Conservation (phyloP, 1,284 basidiomycete genomes). For the Gymnopus androsaceus region DNA sequence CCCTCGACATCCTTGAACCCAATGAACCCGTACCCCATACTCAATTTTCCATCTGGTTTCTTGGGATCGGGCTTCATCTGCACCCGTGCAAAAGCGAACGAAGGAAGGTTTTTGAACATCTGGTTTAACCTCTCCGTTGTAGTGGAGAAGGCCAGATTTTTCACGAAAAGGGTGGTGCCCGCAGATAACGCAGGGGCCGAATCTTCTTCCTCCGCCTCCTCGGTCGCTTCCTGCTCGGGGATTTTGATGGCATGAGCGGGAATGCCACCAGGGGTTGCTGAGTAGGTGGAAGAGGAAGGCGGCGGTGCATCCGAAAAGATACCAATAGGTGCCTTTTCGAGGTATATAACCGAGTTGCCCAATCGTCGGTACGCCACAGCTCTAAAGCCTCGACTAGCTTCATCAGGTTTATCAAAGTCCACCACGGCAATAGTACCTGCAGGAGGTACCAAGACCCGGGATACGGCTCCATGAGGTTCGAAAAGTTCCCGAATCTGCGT, state of each 20-base stretch:
- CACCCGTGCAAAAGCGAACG: slow-evolving; percentile 86
- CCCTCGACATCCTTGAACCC: slow-evolving; percentile 81
- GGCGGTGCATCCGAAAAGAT: slow-evolving; percentile 60
- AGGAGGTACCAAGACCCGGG: slow-evolving; percentile 83
- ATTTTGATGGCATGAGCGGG: slow-evolving; percentile 48
- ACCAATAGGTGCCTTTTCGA: slow-evolving; percentile 89
- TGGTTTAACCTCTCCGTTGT: slow-evolving; percentile 73
- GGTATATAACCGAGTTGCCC: slow-evolving; percentile 87
- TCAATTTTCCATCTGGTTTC: slow-evolving; percentile 60
- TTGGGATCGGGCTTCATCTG: slow-evolving; percentile 92
- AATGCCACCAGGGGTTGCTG: slow-evolving; percentile 23
- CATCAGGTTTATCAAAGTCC: slow-evolving; percentile 75
- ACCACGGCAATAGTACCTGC: slow-evolving; percentile 94
- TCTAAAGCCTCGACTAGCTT: slow-evolving; percentile 77
- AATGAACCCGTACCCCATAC: slow-evolving; percentile 97
- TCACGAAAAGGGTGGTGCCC: slow-evolving; percentile 90
- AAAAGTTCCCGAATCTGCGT: slow-evolving; percentile 82
- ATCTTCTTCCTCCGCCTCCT: slow-evolving; percentile 25
- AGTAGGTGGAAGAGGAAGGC: slow-evolving; percentile 20
- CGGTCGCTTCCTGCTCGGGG: slow-evolving; percentile 37
- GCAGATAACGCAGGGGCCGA: slow-evolving; percentile 51
- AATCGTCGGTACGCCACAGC: slow-evolving; percentile 86
- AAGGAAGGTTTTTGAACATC: slow-evolving; percentile 78
- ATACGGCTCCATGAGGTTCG: slow-evolving; percentile 75
- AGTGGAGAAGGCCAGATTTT: slow-evolving; percentile 93